These are phyloP conservation scores for Globisporangium takayamanum DNA, from an alignment of 352 stramenopile genomes.

Conservation along the genomic window DNA sequence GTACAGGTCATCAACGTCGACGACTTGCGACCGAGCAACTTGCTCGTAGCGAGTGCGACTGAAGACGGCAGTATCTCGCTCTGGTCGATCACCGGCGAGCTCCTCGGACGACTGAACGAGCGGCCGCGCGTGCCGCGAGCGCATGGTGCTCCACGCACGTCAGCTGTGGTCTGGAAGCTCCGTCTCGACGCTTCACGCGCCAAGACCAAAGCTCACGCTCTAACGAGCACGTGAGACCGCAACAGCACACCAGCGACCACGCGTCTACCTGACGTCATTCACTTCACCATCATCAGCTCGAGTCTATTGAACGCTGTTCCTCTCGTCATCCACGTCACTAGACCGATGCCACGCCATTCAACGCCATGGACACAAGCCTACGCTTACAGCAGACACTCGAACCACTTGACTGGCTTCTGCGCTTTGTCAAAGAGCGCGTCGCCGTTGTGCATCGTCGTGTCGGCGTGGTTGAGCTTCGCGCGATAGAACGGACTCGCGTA, in stretches of 20 bases:
- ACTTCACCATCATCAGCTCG: too few species aligned
- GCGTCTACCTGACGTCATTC: too few species aligned
- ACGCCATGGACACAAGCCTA: too few species aligned
- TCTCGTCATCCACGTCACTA: too few species aligned
- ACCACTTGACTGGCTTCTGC: constrained; percentile 65
- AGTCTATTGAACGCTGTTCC: too few species aligned
- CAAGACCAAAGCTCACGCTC: neutral
- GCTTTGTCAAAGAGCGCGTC: constrained; percentile 38
- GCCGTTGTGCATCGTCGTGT: constrained; percentile 54
- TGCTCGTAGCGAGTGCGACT: constrained; percentile 20
- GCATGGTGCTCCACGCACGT: neutral
- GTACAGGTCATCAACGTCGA: constrained; percentile 11
- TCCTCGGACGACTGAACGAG: constrained; percentile 22
- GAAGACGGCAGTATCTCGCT: constrained; percentile 28
- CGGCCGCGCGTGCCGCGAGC: neutral
- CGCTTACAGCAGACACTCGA: constrained; percentile 55
- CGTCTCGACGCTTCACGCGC: neutral
- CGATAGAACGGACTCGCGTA: constrained; percentile 50
- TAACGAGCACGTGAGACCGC: neutral
- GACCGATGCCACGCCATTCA: too few species aligned
- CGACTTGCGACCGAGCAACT: neutral
- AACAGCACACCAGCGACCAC: too few species aligned
- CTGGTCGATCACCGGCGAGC: constrained; percentile 27
- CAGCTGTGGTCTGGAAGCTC: constrained; percentile 6
- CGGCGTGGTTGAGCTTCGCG: constrained; percentile 56